Evolutionary conservation across 177 flowering plant species (phyloP).

Genomic region (Tripterygium wilfordii): DNA sequence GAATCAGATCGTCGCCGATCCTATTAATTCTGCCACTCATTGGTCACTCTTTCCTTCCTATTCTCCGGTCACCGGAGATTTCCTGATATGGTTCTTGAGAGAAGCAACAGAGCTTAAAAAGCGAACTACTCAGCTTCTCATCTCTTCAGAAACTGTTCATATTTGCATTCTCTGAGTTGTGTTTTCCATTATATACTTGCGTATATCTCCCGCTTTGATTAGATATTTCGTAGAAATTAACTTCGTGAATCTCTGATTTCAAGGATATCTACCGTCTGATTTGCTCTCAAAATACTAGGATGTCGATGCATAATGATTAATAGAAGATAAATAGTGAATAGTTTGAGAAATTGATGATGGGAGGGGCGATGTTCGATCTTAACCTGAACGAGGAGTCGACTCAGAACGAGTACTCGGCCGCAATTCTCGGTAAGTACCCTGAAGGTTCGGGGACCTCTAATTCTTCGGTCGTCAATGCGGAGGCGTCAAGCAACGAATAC

Average conservation of each 20-base stretch:
- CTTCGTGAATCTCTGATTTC: no score
- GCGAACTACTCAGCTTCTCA: no score
- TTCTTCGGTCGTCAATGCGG: constrained; percentile 51
- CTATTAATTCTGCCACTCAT: constrained; percentile 5
- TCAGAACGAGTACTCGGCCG: constrained; percentile 22
- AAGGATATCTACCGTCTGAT: neutral
- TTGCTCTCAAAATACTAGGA: neutral
- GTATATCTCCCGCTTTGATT: neutral
- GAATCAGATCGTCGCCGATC: constrained; percentile 16
- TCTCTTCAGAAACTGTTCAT: no score
- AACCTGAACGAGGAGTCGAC: constrained; percentile 35
- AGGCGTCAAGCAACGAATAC: constrained; percentile 46
- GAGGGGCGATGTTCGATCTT: constrained; percentile 55
- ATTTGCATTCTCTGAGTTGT: no score
- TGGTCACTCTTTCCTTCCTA: no score
- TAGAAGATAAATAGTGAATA: no score
- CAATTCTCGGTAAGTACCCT: constrained; percentile 13
- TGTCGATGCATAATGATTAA: no score
- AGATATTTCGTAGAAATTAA: no score
- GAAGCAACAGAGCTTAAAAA: no score
- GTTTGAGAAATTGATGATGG: no score
- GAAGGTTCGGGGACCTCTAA: constrained; percentile 59
- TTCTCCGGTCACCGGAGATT: no score
- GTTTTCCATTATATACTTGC: neutral
- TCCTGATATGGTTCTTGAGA: no score